Base-by-base conservation (phyloP, 2,329 filamentous ascomycete species). In the Aspergillus persii region DNA sequence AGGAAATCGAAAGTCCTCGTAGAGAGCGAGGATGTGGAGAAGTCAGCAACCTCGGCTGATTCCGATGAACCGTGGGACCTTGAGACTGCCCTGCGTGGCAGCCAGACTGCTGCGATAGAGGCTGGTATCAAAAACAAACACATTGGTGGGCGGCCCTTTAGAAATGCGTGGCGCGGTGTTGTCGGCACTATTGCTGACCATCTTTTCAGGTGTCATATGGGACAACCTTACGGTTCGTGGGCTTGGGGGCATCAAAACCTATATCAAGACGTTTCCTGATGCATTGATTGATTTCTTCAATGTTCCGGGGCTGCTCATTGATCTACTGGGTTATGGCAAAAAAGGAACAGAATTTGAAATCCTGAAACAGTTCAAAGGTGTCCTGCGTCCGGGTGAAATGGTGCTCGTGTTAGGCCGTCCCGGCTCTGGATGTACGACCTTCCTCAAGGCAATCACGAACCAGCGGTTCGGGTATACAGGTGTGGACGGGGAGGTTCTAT, bases 321-420 rank as follows among this genome's bases (percentile, higher is more conserved):
- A 78, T 18, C 68, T 92, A 8, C 76, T 93, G 1, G 89, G 90
- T 0, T 69, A 86, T 15, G 86, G 86, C 0, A 85, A 84, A 58
- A 90, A 90, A 72, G 87, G 87, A 2, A 80, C 80, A 33, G 89
- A 96, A 71, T 84, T 88, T 46, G 88, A 91, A 5, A 87, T 96
- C 50, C 77, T 96, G 27, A 83, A 91, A 61, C 80, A 84, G 63
- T 95, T 72, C 36, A 61, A 63, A 4, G 77, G 89, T 33, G 82
- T 90, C 1, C 85, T 86, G 58, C 87, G 88, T 63, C 90, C 91
- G 0, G 93, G 92, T 1, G 92, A 96, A 79, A 96, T 96, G 92
- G 84, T 94, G 0, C 80, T 96, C 2, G 91, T 96, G 0, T 80
- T 96, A 6, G 91, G 91, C 26, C 84, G 87, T 62, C 91, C 91